A percentile compares a stretch with the other conserved stretches of the same genome.
These are phyloP conservation scores for Xylaria digitata DNA, from an alignment of 2,329 filamentous ascomycete genomes.

Conservation along the genomic window DNA sequence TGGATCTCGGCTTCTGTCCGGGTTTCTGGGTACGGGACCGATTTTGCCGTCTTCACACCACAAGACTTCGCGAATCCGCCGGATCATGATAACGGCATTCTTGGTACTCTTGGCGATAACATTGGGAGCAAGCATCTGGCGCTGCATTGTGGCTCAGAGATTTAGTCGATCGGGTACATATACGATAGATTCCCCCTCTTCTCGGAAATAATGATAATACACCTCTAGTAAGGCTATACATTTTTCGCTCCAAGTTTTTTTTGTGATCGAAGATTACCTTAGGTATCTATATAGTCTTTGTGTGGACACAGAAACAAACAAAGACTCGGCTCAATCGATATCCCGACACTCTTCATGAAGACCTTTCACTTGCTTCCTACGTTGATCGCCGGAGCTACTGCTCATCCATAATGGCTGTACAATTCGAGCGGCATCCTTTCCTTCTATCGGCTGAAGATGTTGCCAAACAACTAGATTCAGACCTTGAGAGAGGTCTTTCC, in stretches of 20 bases:
- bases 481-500: slow-evolving; percentile 74
- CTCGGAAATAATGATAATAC: slow-evolving; percentile 6
- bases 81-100: slow-evolving; percentile 33
- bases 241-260: neutral
- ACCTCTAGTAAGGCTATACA: neutral
- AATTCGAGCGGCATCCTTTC: slow-evolving; percentile 68
- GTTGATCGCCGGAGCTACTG: slow-evolving; percentile 22
- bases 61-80: slow-evolving; percentile 19
- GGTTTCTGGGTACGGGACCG: slow-evolving; percentile 30
- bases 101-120: slow-evolving; percentile 38
- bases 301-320: slow-evolving; percentile 5
- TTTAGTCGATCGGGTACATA: slow-evolving; percentile 30
- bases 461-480: slow-evolving; percentile 69
- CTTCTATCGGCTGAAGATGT: slow-evolving; percentile 72
- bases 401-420: slow-evolving; percentile 56
- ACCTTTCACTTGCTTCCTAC: slow-evolving; percentile 23
- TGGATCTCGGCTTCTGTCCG: slow-evolving; percentile 10
- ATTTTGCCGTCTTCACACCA: slow-evolving; percentile 18
- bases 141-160: slow-evolving; percentile 9
- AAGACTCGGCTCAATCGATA: slow-evolving; percentile 1
- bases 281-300: neutral
- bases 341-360: slow-evolving; percentile 35
- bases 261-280: neutral
- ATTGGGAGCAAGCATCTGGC: slow-evolving; percentile 10
- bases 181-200: slow-evolving; percentile 26